phyloP scores from a whole-genome alignment of 805 yeast genomes.

The Diddensiella transvaalensis region DNA sequence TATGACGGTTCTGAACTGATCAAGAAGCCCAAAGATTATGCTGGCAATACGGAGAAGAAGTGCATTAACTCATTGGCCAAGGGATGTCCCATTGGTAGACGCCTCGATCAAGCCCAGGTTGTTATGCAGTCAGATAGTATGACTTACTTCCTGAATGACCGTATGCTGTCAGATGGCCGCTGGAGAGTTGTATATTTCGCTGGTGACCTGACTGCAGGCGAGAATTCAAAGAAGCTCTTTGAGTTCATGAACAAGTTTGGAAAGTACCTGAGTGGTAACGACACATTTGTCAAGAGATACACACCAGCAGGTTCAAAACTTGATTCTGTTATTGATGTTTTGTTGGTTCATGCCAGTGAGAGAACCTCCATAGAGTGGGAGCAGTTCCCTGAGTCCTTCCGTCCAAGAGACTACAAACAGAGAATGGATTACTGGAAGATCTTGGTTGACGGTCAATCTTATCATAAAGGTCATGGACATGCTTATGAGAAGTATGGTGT shows the following conservation, averaged over 20 bases:
- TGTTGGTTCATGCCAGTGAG: slow-evolving; percentile 28
- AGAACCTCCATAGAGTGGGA: slow-evolving; percentile 25
- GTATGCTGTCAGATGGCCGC: slow-evolving; percentile 33
- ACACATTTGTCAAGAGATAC: slow-evolving; percentile 21
- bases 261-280: slow-evolving; percentile 24
- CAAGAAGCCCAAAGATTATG: slow-evolving; percentile 9
- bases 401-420: slow-evolving; percentile 26
- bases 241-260: slow-evolving; percentile 20
- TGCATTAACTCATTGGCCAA: slow-evolving; percentile 20
- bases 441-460: slow-evolving; percentile 28
- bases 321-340: slow-evolving; percentile 31
- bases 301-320: slow-evolving; percentile 31
- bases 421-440: slow-evolving; percentile 34
- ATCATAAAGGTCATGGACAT: slow-evolving; percentile 31
- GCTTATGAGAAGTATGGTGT: slow-evolving; percentile 32
- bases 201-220: slow-evolving; percentile 26
- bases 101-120: slow-evolving; percentile 28
- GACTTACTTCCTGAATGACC: slow-evolving; percentile 28
- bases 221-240: background rate
- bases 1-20: slow-evolving; percentile 27
- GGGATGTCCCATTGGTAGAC: slow-evolving; percentile 30
- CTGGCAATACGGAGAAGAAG: background rate
- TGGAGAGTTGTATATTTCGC: slow-evolving; percentile 32
- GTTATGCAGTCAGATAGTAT: slow-evolving; percentile 30
- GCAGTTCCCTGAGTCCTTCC: slow-evolving; percentile 31